These are phyloP conservation scores for Dalbergia oliveri DNA, from an alignment of 306 rosid genomes.

Conservation along the genomic window DNA sequence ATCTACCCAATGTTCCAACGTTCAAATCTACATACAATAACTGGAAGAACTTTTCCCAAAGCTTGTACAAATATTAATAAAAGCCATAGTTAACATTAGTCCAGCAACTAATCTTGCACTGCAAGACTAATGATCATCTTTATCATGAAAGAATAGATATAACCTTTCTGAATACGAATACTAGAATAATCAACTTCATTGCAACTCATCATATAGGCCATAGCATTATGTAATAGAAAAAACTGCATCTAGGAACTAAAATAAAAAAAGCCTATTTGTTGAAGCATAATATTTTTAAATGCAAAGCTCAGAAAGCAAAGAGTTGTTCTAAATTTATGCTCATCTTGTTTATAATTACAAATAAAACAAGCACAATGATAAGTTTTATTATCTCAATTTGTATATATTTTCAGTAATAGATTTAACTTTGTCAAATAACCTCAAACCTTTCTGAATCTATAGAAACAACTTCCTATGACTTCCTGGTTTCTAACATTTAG, in stretches of 20 bases:
- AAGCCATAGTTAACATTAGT: neutral
- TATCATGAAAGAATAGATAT: too few relatives aligned
- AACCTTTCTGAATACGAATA: neutral
- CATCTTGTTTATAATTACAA: neutral
- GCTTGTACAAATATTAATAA: neutral
- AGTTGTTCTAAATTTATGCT: neutral
- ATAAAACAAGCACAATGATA: constrained; percentile 16
- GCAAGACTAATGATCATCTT: too few relatives aligned
- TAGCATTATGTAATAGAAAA: too few relatives aligned
- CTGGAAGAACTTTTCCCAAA: neutral
- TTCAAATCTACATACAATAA: neutral
- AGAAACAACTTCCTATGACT: constrained; percentile 3
- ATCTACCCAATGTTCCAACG: neutral
- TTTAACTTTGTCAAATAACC: neutral
- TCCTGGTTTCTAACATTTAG: neutral
- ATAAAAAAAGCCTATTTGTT: neutral
- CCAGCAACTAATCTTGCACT: neutral
- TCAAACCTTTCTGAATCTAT: too few relatives aligned
- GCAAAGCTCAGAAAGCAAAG: neutral
- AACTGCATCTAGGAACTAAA: neutral
- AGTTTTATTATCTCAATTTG: constrained; percentile 14
- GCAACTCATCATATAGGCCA: too few relatives aligned
- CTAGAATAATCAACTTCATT: neutral
- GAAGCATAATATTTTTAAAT: constrained; percentile 23
- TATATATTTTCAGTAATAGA: constrained; percentile 9